Base-by-base conservation (phyloP, 2,329 filamentous ascomycete genomes). In the Ascocoryne sarcoides region DNA sequence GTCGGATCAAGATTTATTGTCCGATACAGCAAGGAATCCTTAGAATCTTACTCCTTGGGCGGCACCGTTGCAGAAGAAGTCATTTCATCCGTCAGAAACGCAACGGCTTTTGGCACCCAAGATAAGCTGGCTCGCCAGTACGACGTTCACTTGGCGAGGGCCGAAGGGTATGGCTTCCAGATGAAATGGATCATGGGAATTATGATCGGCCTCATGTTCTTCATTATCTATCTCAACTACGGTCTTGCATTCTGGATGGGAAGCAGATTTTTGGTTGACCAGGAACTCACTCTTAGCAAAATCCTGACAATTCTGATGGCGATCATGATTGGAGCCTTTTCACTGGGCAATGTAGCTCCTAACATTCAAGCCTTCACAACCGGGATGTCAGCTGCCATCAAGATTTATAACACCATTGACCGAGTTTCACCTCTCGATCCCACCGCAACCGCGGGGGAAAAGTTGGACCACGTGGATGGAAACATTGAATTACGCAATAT, bases 361-460 rank as follows among this genome's bases (percentile, higher is more conserved):
- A 87, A 95, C 54, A 64, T 82, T 3, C 86, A 94, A 60, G 85
- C 90, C 21, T 95, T 96, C 53, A 84, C 82, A 2, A 86, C 81
- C 10, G 84, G 80, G 29, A 66, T 93, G 4, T 85, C 86, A 21
- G 90, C 92, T 2, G 88, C 86, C 3, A 75, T 77, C 40, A 96
- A 96, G 67, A 95, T 98, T 47, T 95, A 83, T 67, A 84, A 79
- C 58, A 95, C 89, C 2, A 96, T 96, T 51, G 90, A 96, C 61
- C 82, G 92, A 38, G 56, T 67, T 3, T 95, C 92, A 0, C 88
- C 90, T 0, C 69, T 96, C 35, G 84, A 98, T 56, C 80, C 90
- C 0, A 76, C 76, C 4, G 75, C 73, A 2, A 73, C 81, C 1
- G 68, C 71, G 7, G 92, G 90, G n/a, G 68, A 76, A 45, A 88